A percentile compares a stretch with the other conserved stretches of the same genome.
Evolutionary conservation across 2,329 filamentous ascomycete species (phyloP).

Genomic region (Colletotrichum camelliae): DNA sequence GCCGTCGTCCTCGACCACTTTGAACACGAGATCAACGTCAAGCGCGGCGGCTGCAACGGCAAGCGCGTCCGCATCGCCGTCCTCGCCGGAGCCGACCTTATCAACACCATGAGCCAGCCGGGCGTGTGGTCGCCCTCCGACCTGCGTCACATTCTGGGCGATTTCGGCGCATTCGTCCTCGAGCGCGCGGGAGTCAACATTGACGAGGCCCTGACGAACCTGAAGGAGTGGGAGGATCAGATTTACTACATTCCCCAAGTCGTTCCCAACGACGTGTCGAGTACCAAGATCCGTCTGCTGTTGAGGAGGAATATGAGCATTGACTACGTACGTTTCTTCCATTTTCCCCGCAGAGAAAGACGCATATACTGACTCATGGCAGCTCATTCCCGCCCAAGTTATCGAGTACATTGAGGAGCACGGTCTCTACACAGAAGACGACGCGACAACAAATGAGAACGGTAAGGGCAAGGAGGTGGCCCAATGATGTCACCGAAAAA

Average conservation of each 20-base stretch:
- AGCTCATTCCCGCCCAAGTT: slow-evolving; percentile 76
- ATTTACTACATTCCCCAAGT: slow-evolving; percentile 88
- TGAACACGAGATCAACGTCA: slow-evolving; percentile 84
- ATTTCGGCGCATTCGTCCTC: slow-evolving; percentile 85
- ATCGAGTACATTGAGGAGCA: slow-evolving; percentile 76
- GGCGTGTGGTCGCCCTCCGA: slow-evolving; percentile 85
- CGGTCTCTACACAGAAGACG: slow-evolving; percentile 63
- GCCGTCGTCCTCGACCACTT: slow-evolving; percentile 92
- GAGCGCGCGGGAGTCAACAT: slow-evolving; percentile 89
- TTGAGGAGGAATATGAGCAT: slow-evolving; percentile 25
- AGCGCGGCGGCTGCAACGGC: slow-evolving; percentile 78
- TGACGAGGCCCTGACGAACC: slow-evolving; percentile 81
- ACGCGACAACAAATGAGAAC: slow-evolving; percentile 12
- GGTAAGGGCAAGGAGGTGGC: slow-evolving; percentile 13
- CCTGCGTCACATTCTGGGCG: slow-evolving; percentile 84
- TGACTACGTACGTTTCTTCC: slow-evolving; percentile 14
- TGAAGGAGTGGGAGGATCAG: slow-evolving; percentile 84
- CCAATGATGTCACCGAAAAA: not conserved
- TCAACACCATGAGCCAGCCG: slow-evolving; percentile 74
- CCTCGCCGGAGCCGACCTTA: slow-evolving; percentile 79
- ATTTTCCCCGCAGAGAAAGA: not conserved
- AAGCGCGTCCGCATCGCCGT: slow-evolving; percentile 75
- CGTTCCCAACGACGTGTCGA: slow-evolving; percentile 78
- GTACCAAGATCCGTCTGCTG: slow-evolving; percentile 26
- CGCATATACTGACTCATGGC: slow-evolving; percentile 28